Conservation (phyloP, 495 filamentous ascomycete species). For the Viridothelium virens region DNA sequence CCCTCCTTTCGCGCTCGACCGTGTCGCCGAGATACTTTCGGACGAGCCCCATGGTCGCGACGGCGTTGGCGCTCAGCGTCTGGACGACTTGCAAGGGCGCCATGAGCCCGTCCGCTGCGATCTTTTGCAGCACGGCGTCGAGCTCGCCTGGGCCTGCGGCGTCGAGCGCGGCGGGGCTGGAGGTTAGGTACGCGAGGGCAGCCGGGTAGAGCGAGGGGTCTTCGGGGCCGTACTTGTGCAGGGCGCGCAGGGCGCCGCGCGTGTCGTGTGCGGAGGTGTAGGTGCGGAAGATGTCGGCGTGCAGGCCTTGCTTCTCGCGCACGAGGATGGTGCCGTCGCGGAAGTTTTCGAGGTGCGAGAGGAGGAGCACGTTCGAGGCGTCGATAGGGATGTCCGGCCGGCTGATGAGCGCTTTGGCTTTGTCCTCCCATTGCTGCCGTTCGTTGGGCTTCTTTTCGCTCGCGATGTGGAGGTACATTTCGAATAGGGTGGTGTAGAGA, state of each 20-base stretch:
- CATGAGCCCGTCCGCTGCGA: constrained; percentile 86
- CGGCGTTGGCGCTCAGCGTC: constrained; percentile 71
- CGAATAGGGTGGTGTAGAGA: constrained; percentile 90
- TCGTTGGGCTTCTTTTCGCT: constrained; percentile 63
- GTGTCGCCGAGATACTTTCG: constrained; percentile 85
- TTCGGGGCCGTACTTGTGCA: constrained; percentile 82
- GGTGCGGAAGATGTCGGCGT: constrained; percentile 93
- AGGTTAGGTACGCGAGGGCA: constrained; percentile 88
- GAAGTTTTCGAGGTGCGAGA: constrained; percentile 89
- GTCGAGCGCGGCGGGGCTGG: constrained; percentile 66
- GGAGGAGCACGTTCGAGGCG: constrained; percentile 83
- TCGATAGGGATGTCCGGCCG: constrained; percentile 77
- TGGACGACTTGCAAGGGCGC: constrained; percentile 95
- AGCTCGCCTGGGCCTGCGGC: constrained; percentile 78
- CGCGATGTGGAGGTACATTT: constrained; percentile 92
- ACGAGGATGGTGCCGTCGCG: constrained; percentile 84
- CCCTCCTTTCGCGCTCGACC: constrained; percentile 76
- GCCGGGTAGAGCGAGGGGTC: constrained; percentile 92
- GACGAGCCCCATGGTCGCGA: constrained; percentile 94
- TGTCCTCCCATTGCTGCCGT: constrained; percentile 75
- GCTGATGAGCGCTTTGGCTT: constrained; percentile 76
- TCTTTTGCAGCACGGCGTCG: constrained; percentile 69
- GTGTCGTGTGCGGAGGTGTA: constrained; percentile 94
- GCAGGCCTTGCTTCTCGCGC: constrained; percentile 83
- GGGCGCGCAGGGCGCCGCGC: constrained; percentile 74